phyloP scores from a whole-genome alignment of 2,329 filamentous ascomycete genomes.

The Exophiala bonariae region DNA sequence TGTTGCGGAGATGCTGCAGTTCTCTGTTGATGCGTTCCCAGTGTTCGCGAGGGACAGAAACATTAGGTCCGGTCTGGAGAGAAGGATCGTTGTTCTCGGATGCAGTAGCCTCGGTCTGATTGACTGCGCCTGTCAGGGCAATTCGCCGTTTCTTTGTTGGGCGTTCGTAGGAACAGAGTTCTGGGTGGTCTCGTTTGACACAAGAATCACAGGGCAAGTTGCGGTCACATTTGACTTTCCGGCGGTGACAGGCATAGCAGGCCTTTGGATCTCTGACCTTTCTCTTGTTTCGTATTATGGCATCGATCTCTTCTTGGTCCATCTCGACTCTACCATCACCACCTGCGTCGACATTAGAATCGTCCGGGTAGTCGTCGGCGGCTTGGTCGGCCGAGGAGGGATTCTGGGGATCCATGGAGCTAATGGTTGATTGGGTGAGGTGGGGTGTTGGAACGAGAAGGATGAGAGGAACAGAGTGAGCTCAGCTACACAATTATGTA shows the following conservation, averaged over 20 bases:
- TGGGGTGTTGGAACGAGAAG: background rate
- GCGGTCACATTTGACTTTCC: constrained; percentile 48
- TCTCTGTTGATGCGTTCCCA: constrained; percentile 29
- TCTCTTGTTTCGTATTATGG: constrained; percentile 48
- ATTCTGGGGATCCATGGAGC: constrained; percentile 14
- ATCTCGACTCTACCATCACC: constrained; percentile 34
- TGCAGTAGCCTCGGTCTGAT: constrained; percentile 12
- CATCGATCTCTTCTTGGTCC: constrained; percentile 47
- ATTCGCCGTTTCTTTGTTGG: constrained; percentile 46
- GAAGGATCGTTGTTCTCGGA: constrained; percentile 15
- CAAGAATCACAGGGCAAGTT: constrained; percentile 51
- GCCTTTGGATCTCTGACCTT: constrained; percentile 49
- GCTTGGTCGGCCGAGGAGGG: constrained; percentile 5
- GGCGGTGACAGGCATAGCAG: constrained; percentile 28
- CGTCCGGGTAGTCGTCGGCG: constrained; percentile 20
- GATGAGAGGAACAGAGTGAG: background rate
- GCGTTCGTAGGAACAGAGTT: constrained; percentile 50
- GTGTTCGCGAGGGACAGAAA: constrained; percentile 28
- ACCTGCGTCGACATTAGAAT: constrained; percentile 12
- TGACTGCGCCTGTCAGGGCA: constrained; percentile 20
- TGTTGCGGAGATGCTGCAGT: constrained; percentile 17
- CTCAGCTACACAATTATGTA: background rate
- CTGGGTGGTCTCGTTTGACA: constrained; percentile 50
- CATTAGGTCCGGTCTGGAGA: constrained; percentile 22
- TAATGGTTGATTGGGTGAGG: background rate